Evolutionary conservation across 176 grass and related monocot species (phyloP).

Genomic region (Oryza longistaminata): DNA sequence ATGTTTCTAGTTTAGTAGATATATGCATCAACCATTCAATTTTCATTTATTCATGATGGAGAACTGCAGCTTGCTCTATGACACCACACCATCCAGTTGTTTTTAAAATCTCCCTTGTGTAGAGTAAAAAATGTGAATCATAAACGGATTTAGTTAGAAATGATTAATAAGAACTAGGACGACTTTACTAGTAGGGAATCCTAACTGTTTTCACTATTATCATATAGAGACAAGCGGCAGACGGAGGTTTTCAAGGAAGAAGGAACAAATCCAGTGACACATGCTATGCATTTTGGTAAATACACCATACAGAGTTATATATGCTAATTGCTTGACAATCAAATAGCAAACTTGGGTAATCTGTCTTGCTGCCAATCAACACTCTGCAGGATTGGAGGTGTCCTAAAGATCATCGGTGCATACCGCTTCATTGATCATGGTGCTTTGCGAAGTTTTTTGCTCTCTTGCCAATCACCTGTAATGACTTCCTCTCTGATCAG

Average conservation of each 20-base stretch:
- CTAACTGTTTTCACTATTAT: constrained; percentile 4
- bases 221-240: constrained; percentile 60
- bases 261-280: constrained; percentile 80
- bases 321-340: not conserved
- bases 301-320: not conserved
- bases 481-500: not conserved
- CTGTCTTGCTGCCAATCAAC: constrained; percentile 9
- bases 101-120: not conserved
- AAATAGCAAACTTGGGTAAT: not conserved
- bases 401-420: constrained; percentile 73
- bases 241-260: constrained; percentile 91
- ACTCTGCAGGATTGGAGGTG: constrained; percentile 71
- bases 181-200: not conserved
- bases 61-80: not conserved
- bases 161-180: not conserved
- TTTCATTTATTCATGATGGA: constrained; percentile 2
- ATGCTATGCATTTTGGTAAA: constrained; percentile 95
- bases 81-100: not conserved
- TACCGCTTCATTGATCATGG: constrained; percentile 53
- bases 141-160: not conserved
- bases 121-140: not conserved
- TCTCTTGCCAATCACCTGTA: constrained; percentile 82
- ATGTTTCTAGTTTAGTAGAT: not conserved
- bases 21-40: not conserved
- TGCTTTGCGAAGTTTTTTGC: constrained; percentile 64